Evolutionary conservation across 306 rosid species (phyloP).

Genomic region (Begonia loranthoides): DNA sequence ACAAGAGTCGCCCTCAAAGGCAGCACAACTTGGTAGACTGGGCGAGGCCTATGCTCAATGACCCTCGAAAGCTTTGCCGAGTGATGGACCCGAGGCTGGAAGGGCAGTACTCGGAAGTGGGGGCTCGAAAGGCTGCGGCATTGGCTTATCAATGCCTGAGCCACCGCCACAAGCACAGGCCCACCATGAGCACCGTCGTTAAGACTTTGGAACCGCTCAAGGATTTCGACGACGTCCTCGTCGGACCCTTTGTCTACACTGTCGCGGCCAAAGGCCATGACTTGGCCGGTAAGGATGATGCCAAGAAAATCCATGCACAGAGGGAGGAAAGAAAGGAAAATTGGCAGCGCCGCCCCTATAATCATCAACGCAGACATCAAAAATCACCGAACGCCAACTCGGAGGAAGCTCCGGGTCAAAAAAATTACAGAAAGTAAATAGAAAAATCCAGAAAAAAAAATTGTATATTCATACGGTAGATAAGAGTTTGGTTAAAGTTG

Average conservation of each 20-base stretch:
- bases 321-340: too few relatives aligned
- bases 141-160: slow-evolving; percentile 83
- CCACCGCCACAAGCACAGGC: slow-evolving; percentile 72
- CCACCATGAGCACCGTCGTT: slow-evolving; percentile 62
- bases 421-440: too few relatives aligned
- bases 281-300: too few relatives aligned
- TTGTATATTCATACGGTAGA: too few relatives aligned
- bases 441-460: too few relatives aligned
- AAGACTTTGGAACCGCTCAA: slow-evolving; percentile 58
- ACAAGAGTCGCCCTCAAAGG: slow-evolving; percentile 45
- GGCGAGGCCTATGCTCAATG: slow-evolving; percentile 67
- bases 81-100: slow-evolving; percentile 83
- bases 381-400: too few relatives aligned
- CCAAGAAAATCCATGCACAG: too few relatives aligned
- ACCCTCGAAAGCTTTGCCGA: slow-evolving; percentile 32
- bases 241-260: slow-evolving; percentile 62
- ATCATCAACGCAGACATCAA: too few relatives aligned
- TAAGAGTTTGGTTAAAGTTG: too few relatives aligned
- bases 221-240: slow-evolving; percentile 50
- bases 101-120: slow-evolving; percentile 68
- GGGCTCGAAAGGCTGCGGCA: slow-evolving; percentile 77
- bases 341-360: too few relatives aligned
- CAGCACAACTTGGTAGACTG: slow-evolving; percentile 77
- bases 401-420: too few relatives aligned
- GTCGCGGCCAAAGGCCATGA: slow-evolving; percentile 18